Percentiles rank a stretch among this genome's conserved stretches.
Evolutionary conservation across 2,329 filamentous ascomycete species (phyloP).

Genomic region (Diaporthe citrichinensis): DNA sequence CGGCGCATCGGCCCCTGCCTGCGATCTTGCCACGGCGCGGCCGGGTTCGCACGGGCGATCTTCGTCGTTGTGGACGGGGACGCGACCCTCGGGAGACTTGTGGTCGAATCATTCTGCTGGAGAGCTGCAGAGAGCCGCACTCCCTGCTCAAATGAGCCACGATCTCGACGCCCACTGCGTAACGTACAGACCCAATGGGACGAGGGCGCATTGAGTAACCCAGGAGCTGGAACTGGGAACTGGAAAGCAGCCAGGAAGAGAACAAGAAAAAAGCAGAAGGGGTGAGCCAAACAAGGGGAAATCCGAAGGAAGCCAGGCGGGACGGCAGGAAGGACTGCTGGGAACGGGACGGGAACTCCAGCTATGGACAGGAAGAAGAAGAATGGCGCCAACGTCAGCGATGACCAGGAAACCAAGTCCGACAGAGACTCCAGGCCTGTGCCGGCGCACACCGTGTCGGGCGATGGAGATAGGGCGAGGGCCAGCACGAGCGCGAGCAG

Average conservation of each 20-base stretch:
- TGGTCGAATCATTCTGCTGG: conserved; percentile 48
- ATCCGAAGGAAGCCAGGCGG: conserved; percentile 13
- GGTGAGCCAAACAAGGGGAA: neutral
- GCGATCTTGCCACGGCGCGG: conserved; percentile 1
- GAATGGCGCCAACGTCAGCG: conserved; percentile 53
- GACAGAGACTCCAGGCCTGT: conserved; percentile 55
- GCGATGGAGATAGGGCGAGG: conserved; percentile 33
- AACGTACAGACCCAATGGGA: conserved; percentile 61
- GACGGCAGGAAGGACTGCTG: conserved; percentile 37
- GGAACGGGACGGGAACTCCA: conserved; percentile 36
- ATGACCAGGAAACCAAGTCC: conserved; percentile 57
- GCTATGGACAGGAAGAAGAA: conserved; percentile 51
- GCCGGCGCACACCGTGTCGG: conserved; percentile 42
- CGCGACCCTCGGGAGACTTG: conserved; percentile 45
- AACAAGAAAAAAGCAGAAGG: neutral
- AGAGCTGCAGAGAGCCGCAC: conserved; percentile 58
- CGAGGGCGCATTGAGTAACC: conserved; percentile 54
- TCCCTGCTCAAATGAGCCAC: conserved; percentile 57
- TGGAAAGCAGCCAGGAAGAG: conserved; percentile 49
- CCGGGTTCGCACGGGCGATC: conserved; percentile 23
- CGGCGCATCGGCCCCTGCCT: conserved; percentile 24
- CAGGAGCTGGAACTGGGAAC: conserved; percentile 47
- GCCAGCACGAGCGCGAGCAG: conserved; percentile 38
- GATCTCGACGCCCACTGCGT: conserved; percentile 60
- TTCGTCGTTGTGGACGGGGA: conserved; percentile 28